Evolutionary conservation across 1,284 basidiomycete genomes (phyloP), one percentile per base, ranked within the genome.

Genomic region (Rhizoctonia solani): DNA sequence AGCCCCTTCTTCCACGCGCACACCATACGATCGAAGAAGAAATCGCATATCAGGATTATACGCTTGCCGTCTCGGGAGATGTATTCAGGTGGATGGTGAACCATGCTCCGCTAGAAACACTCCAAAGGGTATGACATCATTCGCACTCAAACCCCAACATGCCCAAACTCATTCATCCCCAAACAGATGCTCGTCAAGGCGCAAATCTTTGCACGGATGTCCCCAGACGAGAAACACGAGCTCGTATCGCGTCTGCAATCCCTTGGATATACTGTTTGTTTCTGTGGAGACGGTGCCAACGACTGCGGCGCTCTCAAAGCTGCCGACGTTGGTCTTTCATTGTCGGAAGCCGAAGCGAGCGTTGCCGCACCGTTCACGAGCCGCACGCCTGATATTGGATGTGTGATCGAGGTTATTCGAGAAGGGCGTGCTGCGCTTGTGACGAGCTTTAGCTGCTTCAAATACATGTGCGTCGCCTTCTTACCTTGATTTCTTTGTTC

Each of bases 301-400:
- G 97, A 99, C 75, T 99, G 96, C 75, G 95, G 96, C 30, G 97
- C 97, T 21, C 83, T 99, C 72, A 99, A 99, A 79, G 95, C 97
- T 4, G 97, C 97, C 11, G 97, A 99, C 74, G 95, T 99, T 32
- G 97, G 97, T 1, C 87, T 99, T 54, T 98, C 95, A 3, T 79
- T 99, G 14, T 97, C 94, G 0, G 97, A 99, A 76, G 97, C 97
- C 0, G 97, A 99, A 77, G 97, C 97, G 1, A 96, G 93, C 14
- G 96, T 99, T n/a, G 97, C 97, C 2, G 97, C 97, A 9, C 97
- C 97, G 0, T 99, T 99, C 78, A 99, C 97, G 3, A 92, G 91
- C 70, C 89, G 88, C 49, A 92, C 88, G 0, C 93, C 96, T 4
- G 97, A 99, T 78, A 98, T 99, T 73, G 87, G 90, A 25, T 99